A percentile compares a stretch with the other conserved stretches of the same genome.
Conservation (phyloP, 176 grass and related monocot genomes). For the Carex littledalei region DNA sequence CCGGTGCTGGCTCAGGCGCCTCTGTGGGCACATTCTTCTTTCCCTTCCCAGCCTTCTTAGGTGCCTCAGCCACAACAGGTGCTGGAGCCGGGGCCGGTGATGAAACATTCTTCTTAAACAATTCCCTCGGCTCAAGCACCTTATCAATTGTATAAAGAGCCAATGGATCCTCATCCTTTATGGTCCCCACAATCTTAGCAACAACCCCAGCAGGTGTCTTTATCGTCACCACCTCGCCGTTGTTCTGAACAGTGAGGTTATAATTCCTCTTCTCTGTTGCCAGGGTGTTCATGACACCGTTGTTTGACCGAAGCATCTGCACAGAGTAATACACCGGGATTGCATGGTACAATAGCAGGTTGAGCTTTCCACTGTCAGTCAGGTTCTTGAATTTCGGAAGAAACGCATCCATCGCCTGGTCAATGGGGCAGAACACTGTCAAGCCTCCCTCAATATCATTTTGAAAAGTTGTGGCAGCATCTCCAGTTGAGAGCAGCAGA, state of each 20-base stretch:
- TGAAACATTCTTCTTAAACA: constrained; percentile 40
- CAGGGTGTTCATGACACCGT: constrained; percentile 83
- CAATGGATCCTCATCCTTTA: constrained; percentile 48
- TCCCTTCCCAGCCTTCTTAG: constrained; percentile 28
- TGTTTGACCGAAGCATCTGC: constrained; percentile 54
- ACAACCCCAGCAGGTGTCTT: constrained; percentile 28
- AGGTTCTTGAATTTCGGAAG: constrained; percentile 67
- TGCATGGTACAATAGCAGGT: constrained; percentile 71
- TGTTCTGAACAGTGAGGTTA: constrained; percentile 77
- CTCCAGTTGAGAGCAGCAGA: constrained; percentile 39
- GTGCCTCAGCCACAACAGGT: constrained; percentile 40
- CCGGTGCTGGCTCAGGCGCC: constrained; percentile 11
- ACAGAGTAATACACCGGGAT: constrained; percentile 64
- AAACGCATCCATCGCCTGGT: constrained; percentile 53
- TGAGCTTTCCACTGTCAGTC: constrained; percentile 46
- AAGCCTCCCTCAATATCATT: constrained; percentile 62
- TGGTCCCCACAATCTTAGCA: constrained; percentile 39
- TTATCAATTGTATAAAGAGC: constrained; percentile 49
- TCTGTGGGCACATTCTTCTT: constrained; percentile 34
- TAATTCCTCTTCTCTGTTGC: constrained; percentile 63
- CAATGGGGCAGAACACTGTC: constrained; percentile 67
- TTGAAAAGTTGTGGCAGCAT: constrained; percentile 49
- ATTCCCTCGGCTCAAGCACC: constrained; percentile 64
- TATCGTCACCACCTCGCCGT: constrained; percentile 66
- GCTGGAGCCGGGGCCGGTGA: constrained; percentile 30